Evolutionary conservation across 805 yeast species (phyloP).

Genomic region (Wickerhamiella australiensis): DNA sequence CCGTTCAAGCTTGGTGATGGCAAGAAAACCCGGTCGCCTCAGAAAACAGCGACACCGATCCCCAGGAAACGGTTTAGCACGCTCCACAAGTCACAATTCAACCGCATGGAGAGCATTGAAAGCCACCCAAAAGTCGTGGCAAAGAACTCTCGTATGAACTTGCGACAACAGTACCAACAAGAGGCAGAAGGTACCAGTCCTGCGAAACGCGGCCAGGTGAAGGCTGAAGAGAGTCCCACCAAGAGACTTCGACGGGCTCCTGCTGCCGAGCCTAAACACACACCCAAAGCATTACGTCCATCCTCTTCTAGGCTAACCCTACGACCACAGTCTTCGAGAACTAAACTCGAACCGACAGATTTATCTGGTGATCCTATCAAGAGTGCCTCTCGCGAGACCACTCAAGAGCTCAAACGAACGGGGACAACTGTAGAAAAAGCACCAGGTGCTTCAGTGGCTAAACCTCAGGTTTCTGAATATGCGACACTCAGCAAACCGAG

Average conservation of each 20-base stretch:
- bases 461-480: not conserved
- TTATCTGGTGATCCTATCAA: not conserved
- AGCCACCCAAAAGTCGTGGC: conserved; percentile 2
- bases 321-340: not conserved
- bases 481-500: not conserved
- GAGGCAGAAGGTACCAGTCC: not conserved
- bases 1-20: conserved; percentile 6
- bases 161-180: not conserved
- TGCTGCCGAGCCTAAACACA: not conserved
- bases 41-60: not conserved
- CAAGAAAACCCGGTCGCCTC: not conserved
- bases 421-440: too few species aligned
- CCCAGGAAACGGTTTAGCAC: conserved; percentile 19
- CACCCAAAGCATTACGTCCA: not conserved
- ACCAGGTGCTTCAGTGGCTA: not conserved
- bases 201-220: conserved; percentile 2
- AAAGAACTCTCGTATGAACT: not conserved
- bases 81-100: conserved; percentile 22
- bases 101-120: conserved; percentile 22
- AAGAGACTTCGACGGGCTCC: conserved; percentile 16
- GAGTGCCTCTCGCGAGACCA: not conserved
- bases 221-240: conserved; percentile 16
- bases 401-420: too few species aligned
- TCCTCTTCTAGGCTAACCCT: not conserved
- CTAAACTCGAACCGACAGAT: not conserved